Evolutionary conservation across 1,139 yeast species (phyloP).

Genomic region (Eremothecium sinecaudum): DNA sequence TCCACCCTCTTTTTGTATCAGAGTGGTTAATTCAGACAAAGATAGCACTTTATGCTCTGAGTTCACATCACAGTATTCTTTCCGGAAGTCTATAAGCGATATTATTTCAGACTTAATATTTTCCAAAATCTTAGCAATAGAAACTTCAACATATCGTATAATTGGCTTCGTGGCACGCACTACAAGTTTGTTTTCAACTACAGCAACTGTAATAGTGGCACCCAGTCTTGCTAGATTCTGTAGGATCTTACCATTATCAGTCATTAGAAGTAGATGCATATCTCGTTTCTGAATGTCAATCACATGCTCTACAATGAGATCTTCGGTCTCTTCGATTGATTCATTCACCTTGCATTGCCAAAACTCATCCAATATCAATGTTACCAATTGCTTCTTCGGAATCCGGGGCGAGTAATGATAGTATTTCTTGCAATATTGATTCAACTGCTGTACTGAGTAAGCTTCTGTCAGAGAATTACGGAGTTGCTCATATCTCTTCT

Average conservation of each 20-base stretch:
- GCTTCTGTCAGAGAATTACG: constrained; percentile 20
- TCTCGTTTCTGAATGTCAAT: constrained; percentile 27
- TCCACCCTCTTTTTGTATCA: constrained; percentile 20
- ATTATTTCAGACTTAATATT: constrained; percentile 33
- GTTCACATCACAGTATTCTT: too few species aligned
- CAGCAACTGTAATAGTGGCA: constrained; percentile 28
- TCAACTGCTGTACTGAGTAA: constrained; percentile 29
- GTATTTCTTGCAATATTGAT: constrained; percentile 17
- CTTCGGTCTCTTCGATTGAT: constrained; percentile 32
- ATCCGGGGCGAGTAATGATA: constrained; percentile 12
- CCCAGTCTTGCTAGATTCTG: constrained; percentile 27
- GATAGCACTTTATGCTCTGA: constrained; percentile 14
- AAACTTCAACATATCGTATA: constrained; percentile 32
- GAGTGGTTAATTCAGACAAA: constrained; percentile 13
- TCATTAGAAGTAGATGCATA: constrained; percentile 27
- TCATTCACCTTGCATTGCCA: constrained; percentile 37
- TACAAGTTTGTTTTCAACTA: constrained; percentile 28
- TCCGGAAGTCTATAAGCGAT: constrained; percentile 22
- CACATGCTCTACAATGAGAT: constrained; percentile 32
- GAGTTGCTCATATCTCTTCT: constrained; percentile 25
- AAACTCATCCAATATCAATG: constrained; percentile 31
- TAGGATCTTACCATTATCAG: constrained; percentile 36
- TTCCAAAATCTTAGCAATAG: constrained; percentile 33
- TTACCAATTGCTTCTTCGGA: constrained; percentile 20
- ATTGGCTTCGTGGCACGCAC: constrained; percentile 28